Base-by-base conservation (phyloP, 768 basidiomycete species). In the Cystofilobasidium macerans region DNA sequence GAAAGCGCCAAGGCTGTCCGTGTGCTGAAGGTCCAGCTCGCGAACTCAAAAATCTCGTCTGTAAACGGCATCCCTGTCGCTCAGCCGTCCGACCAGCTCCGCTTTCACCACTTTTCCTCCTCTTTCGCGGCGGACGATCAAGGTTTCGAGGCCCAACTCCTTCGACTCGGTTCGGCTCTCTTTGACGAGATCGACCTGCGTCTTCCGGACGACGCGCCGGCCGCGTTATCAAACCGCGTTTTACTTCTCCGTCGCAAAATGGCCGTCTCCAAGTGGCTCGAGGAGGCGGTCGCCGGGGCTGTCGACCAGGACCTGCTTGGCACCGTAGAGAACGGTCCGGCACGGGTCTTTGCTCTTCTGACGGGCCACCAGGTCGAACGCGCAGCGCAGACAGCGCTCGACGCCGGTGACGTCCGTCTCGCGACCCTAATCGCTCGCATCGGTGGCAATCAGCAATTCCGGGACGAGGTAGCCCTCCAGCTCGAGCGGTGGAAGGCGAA, bases 331-430 rank as follows among this genome's bases (percentile, higher is more conserved):
- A 72, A 81, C 11, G 70, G 71, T 1, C 72, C 76, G 0, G 75
- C 81, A 2, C 76, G 79, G 14, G 82, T 87, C 26, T 95, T 93
- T 75, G 81, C 84, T 1, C 82, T 86, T 62, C 82, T 99, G 2
- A 87, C 88, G 0, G 93, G 92, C 3, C 83, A 95, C 74, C 88
- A 97, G 72, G 78, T 93, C n/a, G 85, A 85, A 69, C 83, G 85
- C 54, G 92, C 95, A 11, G 86, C 85, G 70, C 80, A 85, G 53
- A 78, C 79, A 3, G 88, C 91, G 2, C 78, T 86, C 69, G 85
- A 87, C 58, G 82, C 82, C 7, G 85, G 86, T 4, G 88, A 88
- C 70, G 76, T 89, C 70, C 88, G 88, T 70, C 83, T 99, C 12
- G 87, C 95, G 1, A 91, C 89, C 9, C 81, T 99, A 30, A 80